Evolutionary conservation across 352 stramenopile genomes (phyloP), one percentile per base, ranked within the genome.

Genomic region (Phytophthora ramorum): DNA sequence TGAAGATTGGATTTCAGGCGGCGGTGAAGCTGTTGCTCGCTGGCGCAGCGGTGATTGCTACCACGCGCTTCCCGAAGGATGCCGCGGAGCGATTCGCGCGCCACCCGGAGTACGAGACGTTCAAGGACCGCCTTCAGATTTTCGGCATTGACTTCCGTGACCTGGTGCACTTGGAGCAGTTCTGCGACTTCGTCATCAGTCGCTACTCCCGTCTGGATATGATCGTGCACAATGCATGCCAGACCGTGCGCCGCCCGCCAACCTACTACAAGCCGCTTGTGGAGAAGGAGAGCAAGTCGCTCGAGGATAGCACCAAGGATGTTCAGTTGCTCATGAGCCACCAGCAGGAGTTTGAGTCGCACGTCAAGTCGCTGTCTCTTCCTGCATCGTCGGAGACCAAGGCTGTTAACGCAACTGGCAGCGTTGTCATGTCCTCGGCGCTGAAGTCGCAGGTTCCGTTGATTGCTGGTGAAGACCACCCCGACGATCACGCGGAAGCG

Each of bases 191-290:
- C 62, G 85, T 96, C 28, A 71, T 93, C 8, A 79, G 74, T 32
- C 84, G 78, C 64, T 92, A 96, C 66, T 78, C 84, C 48, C 95
- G 95, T n/a, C 85, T 99, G 34, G 96, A 99, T 78, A 91, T 99
- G 38, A 87, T 99, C 44, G 96, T 99, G 53, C 98, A 99, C 79
- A 99, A 99, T 73, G 97, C 97, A 8, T 99, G 97, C 79, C 97
- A 99, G 81, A 99, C 97, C 1, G 89, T 99, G 28, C 90, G 96
- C 63, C 87, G 97, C 16, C 96, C 96, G 44, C 85, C 89, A 9
- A 91, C 84, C 16, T 99, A 98, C 83, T 99, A 99, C 79, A 69
- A 92, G 45, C 93, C 97, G 44, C 69, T 96, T 13, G 87, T 95
- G 38, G 79, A 93, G n/a, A 95, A 95, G 56, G 88, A 96, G 57